phyloP scores from a whole-genome alignment of 139 green algal genomes.

The Haematococcus sp. region DNA sequence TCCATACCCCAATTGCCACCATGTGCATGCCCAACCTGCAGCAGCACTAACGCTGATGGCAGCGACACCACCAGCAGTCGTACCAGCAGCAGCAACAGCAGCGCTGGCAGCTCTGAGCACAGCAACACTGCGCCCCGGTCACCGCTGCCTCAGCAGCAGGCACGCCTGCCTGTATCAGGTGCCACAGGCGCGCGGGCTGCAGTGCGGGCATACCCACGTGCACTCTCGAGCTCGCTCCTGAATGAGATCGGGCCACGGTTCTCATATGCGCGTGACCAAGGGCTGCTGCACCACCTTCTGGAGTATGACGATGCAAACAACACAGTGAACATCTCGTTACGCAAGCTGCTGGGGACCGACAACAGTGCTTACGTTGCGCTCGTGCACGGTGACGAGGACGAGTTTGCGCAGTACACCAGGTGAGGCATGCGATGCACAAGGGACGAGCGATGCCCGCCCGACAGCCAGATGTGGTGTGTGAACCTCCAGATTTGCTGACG shows the following conservation, averaged over 20 bases:
- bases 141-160: no score
- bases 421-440: no score
- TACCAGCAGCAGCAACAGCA: background rate
- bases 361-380: background rate
- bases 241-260: conserved; percentile 7
- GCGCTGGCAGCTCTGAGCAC: background rate
- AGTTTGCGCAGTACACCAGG: background rate
- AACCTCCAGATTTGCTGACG: no score
- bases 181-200: background rate
- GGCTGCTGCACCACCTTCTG: conserved; percentile 12
- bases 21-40: background rate
- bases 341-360: conserved; percentile 67
- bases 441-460: no score
- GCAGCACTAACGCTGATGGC: background rate
- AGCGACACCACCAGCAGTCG: background rate
- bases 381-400: background rate
- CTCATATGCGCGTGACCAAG: conserved; percentile 5
- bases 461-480: no score
- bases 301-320: background rate
- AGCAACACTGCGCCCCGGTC: no score
- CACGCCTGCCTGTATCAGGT: background rate
- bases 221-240: background rate
- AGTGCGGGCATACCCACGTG: background rate
- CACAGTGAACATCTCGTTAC: conserved; percentile 41
- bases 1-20: background rate